Evolutionary conservation across 2,329 filamentous ascomycete species (phyloP), one percentile per base, ranked within the genome.

Genomic region (Xylaria sp.): DNA sequence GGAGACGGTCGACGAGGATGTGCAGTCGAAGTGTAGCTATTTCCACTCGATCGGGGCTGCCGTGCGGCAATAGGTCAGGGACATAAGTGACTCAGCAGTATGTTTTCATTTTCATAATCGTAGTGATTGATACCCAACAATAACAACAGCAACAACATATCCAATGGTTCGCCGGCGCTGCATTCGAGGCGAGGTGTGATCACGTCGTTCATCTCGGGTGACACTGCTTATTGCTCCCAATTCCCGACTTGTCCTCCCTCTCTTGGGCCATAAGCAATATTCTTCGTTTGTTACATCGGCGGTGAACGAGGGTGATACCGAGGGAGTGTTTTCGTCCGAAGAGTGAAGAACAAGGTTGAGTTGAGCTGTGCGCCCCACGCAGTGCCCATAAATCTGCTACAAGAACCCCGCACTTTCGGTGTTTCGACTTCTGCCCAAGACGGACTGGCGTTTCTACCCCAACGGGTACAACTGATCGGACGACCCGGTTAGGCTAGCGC

Each of bases 1-100:
- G 79, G 80, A 83, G 67, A 69, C 53, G 15, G 79, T 82, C 15
- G 73, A 76, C 29, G 38, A 46, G 3, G 75, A 70, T 5, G 78
- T 82, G 64, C 68, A 68, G 67, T 70, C 68, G 44, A 78, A 79
- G 55, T 87, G 85, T 72, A 64, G 70, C 19, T 87, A 83, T 72
- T 74, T 85, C 61, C 71, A 70, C 29, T 74, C 75, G 29, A 85
- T 87, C 72, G 83, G 81, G 2, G 60, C 76, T 35, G 73, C 71
- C 17, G 71, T 85, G 63, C 75, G 75, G 62, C 83, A 85, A 74
- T 85, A 58, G 25, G 17, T n/a, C 21, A 29, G 29, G 35, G 3
- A 25, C 13, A 35, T 10, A 25, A 35, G 27, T 54, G 29, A 33
- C 29, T 31, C 37, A 29, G 10, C 7, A 25, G 17, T 43, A 55